These are phyloP conservation scores for Rhizopogon roseolus DNA, from an alignment of 768 basidiomycete species.

Conservation along the genomic window DNA sequence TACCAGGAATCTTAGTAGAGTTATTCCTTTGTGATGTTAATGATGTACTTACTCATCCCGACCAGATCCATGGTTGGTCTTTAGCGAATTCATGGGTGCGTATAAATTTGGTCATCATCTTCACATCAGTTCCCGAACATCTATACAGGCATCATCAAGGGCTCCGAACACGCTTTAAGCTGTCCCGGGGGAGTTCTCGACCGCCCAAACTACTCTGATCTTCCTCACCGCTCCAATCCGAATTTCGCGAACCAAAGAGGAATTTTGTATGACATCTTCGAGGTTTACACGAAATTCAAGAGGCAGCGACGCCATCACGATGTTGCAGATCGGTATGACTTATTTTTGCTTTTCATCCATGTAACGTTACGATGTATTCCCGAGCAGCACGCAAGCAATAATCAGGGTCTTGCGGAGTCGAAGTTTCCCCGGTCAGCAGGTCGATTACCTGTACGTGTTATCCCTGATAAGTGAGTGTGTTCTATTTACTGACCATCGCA, in stretches of 20 bases:
- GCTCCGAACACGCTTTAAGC: constrained; percentile 51
- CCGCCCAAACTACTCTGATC: constrained; percentile 35
- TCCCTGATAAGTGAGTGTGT: neutral
- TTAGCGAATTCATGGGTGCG: constrained; percentile 62
- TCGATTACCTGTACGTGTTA: constrained; percentile 51
- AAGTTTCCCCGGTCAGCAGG: constrained; percentile 27
- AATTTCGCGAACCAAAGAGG: constrained; percentile 49
- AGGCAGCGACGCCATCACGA: constrained; percentile 40
- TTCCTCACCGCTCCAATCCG: constrained; percentile 49
- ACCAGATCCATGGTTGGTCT: constrained; percentile 58
- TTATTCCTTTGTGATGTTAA: neutral
- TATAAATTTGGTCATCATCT: neutral
- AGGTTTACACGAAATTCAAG: constrained; percentile 45
- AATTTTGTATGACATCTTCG: constrained; percentile 49
- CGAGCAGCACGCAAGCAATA: constrained; percentile 46
- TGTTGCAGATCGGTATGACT: constrained; percentile 50
- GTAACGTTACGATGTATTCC: neutral
- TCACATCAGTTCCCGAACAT: neutral
- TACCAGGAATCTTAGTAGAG: constrained; percentile 49
- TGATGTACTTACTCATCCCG: neutral
- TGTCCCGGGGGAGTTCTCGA: constrained; percentile 36
- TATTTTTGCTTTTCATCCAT: neutral
- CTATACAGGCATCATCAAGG: constrained; percentile 52
- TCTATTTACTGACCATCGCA: neutral
- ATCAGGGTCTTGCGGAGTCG: constrained; percentile 26